Conservation (phyloP, 2,329 filamentous ascomycete species). For the Diaporthe vexans region DNA sequence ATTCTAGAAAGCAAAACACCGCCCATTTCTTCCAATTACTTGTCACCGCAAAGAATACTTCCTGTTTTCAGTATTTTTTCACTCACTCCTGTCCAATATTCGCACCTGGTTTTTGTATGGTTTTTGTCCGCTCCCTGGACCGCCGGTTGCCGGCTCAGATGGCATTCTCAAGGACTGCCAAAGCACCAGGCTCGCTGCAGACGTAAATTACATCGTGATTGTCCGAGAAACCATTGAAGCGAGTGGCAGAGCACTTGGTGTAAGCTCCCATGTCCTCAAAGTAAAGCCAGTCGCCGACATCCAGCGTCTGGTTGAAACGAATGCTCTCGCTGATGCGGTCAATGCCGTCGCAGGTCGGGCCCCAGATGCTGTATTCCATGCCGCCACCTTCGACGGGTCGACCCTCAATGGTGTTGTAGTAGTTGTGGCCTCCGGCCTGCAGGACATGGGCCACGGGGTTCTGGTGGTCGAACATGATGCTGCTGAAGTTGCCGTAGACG, state of each 20-base stretch:
- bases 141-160: neutral
- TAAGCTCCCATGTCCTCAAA: slow-evolving; percentile 99
- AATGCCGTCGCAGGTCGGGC: slow-evolving; percentile 97
- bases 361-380: slow-evolving; percentile 96
- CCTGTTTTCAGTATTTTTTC: neutral
- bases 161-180: slow-evolving; percentile 70
- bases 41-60: neutral
- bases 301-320: slow-evolving; percentile 80
- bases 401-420: slow-evolving; percentile 70
- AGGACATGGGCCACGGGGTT: slow-evolving; percentile 88
- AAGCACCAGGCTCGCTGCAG: slow-evolving; percentile 91
- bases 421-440: slow-evolving; percentile 68
- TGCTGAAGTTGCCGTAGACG: slow-evolving; percentile 98
- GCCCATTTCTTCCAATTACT: neutral
- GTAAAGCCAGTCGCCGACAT: slow-evolving; percentile 98
- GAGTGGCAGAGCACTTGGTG: slow-evolving; percentile 96
- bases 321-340: slow-evolving; percentile 91
- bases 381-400: slow-evolving; percentile 56
- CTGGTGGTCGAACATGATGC: slow-evolving; percentile 99
- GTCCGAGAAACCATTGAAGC: slow-evolving; percentile 97
- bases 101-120: neutral
- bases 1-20: slow-evolving; percentile 33
- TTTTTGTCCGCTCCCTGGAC: neutral
- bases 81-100: neutral
- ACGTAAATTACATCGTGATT: slow-evolving; percentile 94